Evolutionary conservation across 331 rosid species (phyloP).

Genomic region (Rosa hybrid): DNA sequence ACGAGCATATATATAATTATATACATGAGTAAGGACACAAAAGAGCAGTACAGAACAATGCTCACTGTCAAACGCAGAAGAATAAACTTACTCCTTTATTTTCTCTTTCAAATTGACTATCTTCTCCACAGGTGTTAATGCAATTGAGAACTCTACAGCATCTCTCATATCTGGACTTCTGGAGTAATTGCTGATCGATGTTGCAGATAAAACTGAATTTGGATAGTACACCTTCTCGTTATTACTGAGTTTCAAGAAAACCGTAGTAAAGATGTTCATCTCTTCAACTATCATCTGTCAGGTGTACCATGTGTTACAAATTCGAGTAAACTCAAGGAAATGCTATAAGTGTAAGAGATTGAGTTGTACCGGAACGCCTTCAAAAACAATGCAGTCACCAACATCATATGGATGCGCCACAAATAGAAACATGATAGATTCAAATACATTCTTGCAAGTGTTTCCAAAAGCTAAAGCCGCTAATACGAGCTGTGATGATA

Average conservation of each 20-base stretch:
- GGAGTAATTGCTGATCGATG: conserved; percentile 76
- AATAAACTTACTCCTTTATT: conserved; percentile 19
- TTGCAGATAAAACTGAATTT: conserved; percentile 73
- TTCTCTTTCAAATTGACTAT: conserved; percentile 62
- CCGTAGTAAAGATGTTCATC: conserved; percentile 82
- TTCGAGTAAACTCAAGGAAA: too few species aligned
- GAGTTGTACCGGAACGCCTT: conserved; percentile 52
- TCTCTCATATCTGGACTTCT: conserved; percentile 86
- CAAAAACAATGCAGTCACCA: conserved; percentile 79
- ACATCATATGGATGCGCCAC: conserved; percentile 96
- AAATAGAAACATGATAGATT: conserved; percentile 80
- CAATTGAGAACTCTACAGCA: conserved; percentile 53
- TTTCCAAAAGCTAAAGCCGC: conserved; percentile 76
- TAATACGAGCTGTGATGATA: conserved; percentile 67
- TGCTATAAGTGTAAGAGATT: too few species aligned
- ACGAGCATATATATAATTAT: too few species aligned
- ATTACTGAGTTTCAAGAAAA: conserved; percentile 64
- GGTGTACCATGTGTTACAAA: not conserved
- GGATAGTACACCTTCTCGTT: conserved; percentile 85
- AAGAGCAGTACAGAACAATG: too few species aligned
- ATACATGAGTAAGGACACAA: too few species aligned
- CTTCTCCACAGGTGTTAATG: conserved; percentile 66
- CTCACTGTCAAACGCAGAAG: too few species aligned
- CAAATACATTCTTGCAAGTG: conserved; percentile 83
- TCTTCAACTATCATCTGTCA: conserved; percentile 86